Conservation (phyloP, 345 rosid species). For the Populus deltoides region DNA sequence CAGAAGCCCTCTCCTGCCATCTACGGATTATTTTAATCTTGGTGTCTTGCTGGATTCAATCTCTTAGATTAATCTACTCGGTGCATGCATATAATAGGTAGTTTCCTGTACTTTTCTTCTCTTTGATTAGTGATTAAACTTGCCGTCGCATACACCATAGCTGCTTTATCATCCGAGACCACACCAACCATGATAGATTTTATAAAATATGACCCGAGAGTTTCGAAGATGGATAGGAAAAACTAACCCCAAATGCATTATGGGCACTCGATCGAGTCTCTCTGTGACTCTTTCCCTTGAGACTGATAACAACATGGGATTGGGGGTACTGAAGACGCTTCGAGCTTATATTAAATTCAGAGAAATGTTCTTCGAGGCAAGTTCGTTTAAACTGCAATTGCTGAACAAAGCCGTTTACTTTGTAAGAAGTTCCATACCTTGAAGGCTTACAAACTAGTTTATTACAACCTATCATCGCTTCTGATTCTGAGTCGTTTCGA, state of each 20-base stretch:
- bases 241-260: not conserved
- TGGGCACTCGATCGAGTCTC: not conserved
- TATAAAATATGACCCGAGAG: not conserved
- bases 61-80: not conserved
- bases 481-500: not conserved
- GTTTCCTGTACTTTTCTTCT: not conserved
- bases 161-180: not conserved
- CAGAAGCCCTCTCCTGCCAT: not conserved
- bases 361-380: not conserved
- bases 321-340: not conserved
- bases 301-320: not conserved
- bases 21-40: not conserved
- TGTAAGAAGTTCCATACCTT: not conserved
- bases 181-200: not conserved
- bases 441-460: not conserved
- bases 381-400: not conserved
- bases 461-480: not conserved
- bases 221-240: not conserved
- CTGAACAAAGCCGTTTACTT: not conserved
- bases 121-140: not conserved
- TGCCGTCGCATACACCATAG: not conserved
- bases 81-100: not conserved
- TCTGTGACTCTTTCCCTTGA: not conserved
- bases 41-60: not conserved
- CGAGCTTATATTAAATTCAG: not conserved